Evolutionary conservation across 2,329 filamentous ascomycete genomes (phyloP).

Genomic region (Fonsecaea erecta): DNA sequence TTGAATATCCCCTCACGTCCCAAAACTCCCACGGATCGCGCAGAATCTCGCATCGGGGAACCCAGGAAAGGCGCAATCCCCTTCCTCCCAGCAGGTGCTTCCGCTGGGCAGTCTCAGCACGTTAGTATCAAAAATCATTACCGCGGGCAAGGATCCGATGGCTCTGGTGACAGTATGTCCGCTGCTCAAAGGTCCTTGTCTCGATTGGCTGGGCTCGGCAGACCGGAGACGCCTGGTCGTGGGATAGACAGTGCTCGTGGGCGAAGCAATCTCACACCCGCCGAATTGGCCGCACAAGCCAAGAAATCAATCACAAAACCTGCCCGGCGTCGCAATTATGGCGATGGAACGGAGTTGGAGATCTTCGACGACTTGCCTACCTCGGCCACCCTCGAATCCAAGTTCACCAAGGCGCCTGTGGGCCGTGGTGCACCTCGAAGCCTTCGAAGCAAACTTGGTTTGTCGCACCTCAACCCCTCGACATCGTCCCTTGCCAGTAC

Average conservation of each 20-base stretch:
- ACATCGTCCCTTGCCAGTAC: constrained; percentile 37
- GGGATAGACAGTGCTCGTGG: constrained; percentile 46
- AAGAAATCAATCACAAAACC: constrained; percentile 78
- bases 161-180: constrained; percentile 56
- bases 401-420: constrained; percentile 78
- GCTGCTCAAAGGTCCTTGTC: constrained; percentile 49
- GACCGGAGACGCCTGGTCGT: constrained; percentile 56
- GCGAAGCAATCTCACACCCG: constrained; percentile 54
- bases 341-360: constrained; percentile 90
- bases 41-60: constrained; percentile 44
- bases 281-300: constrained; percentile 57
- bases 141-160: constrained; percentile 82
- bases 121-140: constrained; percentile 72
- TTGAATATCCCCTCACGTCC: constrained; percentile 54
- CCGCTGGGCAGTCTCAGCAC: constrained; percentile 77
- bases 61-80: constrained; percentile 68
- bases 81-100: constrained; percentile 78
- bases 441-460: constrained; percentile 57
- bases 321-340: constrained; percentile 73
- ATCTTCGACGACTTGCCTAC: constrained; percentile 94
- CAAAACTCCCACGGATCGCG: constrained; percentile 70
- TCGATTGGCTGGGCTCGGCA: constrained; percentile 47
- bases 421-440: constrained; percentile 70
- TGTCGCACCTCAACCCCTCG: constrained; percentile 42
- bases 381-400: constrained; percentile 78